phyloP scores from a whole-genome alignment of 169 alveolate species.

The Sarcocystis neurona region DNA sequence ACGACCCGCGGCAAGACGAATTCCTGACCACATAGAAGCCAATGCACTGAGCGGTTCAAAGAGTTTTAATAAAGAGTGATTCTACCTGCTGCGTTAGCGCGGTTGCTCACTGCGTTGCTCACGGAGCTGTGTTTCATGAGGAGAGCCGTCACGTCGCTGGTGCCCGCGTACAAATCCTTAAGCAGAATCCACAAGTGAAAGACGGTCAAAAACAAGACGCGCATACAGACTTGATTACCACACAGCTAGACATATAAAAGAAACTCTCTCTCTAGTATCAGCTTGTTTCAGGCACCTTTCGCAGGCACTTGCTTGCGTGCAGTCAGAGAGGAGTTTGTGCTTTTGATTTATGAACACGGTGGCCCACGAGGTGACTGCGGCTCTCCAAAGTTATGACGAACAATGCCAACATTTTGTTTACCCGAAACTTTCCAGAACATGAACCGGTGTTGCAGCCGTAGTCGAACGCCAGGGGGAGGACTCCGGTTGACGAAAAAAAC shows the following conservation, averaged over 20 bases:
- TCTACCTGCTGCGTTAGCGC: slow-evolving; percentile 3
- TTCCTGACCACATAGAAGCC: slow-evolving; percentile 10
- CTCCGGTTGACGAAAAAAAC: slow-evolving; percentile 75
- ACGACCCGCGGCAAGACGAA: slow-evolving; percentile 66
- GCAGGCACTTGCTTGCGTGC: no score
- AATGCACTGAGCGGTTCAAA: neutral
- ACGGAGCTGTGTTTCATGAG: slow-evolving; percentile 41
- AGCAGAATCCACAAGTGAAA: neutral
- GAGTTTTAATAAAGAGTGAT: neutral
- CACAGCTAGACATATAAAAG: no score
- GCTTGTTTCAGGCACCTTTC: no score
- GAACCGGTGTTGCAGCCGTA: slow-evolving; percentile 80
- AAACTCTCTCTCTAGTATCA: no score
- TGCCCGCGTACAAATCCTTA: slow-evolving; percentile 56
- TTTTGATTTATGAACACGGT: no score
- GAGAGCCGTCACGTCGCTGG: slow-evolving; percentile 54
- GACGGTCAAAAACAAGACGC: neutral
- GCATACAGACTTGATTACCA: neutral
- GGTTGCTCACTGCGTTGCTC: neutral
- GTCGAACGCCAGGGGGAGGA: slow-evolving; percentile 87
- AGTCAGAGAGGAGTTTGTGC: no score
- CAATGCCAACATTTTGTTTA: no score
- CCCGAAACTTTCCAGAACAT: slow-evolving; percentile 83
- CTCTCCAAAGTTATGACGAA: no score
- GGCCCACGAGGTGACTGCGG: no score